phyloP scores from a whole-genome alignment of 139 green algal species.

The Micractinium conductrix region DNA sequence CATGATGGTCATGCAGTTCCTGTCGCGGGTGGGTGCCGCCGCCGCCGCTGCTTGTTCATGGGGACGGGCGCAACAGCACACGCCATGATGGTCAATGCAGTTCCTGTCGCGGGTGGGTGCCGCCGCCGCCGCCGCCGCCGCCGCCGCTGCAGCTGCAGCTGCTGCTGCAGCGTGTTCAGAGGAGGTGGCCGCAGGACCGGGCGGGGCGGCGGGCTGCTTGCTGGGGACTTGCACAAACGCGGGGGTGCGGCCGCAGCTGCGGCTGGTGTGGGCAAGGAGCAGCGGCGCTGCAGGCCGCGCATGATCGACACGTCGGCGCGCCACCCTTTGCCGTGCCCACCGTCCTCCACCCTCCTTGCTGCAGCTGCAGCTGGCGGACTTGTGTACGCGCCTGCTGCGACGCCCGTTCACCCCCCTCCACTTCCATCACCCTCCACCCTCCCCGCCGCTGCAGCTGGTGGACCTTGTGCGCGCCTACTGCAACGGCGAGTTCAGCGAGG shows the following conservation, averaged over 20 bases:
- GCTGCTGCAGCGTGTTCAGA: not conserved
- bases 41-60: no score
- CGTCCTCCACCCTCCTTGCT: no score
- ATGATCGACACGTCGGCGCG: no score
- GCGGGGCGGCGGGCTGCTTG: no score
- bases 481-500: conserved; percentile 85
- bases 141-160: not conserved
- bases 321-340: no score
- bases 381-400: not conserved
- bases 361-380: not conserved
- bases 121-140: not conserved
- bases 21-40: conserved; percentile 78
- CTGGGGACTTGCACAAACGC: no score
- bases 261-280: no score
- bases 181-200: no score
- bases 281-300: no score
- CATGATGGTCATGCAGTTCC: conserved; percentile 92
- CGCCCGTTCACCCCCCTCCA: no score
- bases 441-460: conserved; percentile 66
- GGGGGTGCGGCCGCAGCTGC: no score
- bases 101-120: not conserved
- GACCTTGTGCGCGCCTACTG: conserved; percentile 92
- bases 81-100: conserved; percentile 87
- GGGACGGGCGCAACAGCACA: conserved; percentile 95
- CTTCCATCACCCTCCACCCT: not conserved